These are phyloP conservation scores for Epichloe coenophiala DNA, from an alignment of 2,329 filamentous ascomycete species.

Conservation along the genomic window DNA sequence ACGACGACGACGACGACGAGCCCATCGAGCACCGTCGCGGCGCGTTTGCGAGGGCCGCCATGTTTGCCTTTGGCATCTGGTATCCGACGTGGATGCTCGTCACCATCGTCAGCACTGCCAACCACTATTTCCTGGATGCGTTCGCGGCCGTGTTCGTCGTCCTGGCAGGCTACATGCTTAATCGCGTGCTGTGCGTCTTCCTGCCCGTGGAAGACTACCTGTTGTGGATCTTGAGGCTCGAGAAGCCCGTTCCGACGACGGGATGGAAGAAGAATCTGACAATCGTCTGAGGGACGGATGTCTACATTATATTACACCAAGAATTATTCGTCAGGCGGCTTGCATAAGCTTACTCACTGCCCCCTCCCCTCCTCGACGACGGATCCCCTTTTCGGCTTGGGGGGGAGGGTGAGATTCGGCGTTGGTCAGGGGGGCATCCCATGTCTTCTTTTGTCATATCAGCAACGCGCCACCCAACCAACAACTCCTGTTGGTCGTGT, in stretches of 20 bases:
- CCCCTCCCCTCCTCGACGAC: neutral
- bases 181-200: constrained; percentile 41
- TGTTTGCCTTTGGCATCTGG: constrained; percentile 27
- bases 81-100: constrained; percentile 40
- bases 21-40: constrained; percentile 10
- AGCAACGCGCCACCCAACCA: neutral
- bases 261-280: constrained; percentile 15
- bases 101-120: constrained; percentile 47
- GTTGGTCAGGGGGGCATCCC: neutral
- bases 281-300: constrained; percentile 2
- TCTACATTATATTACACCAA: neutral
- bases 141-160: constrained; percentile 50
- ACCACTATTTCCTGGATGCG: constrained; percentile 52
- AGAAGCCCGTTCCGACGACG: constrained; percentile 44
- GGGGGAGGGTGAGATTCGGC: neutral
- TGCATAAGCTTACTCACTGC: neutral
- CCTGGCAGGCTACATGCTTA: constrained; percentile 39
- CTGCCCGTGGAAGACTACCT: constrained; percentile 52
- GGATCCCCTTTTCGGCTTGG: neutral
- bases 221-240: constrained; percentile 44
- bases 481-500: neutral
- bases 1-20: constrained; percentile 7
- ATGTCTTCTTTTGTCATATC: neutral
- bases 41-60: constrained; percentile 7
- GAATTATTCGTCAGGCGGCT: neutral